These are phyloP conservation scores for Dendrobium huoshanense DNA, from an alignment of 106 monocot species.

Conservation along the genomic window DNA sequence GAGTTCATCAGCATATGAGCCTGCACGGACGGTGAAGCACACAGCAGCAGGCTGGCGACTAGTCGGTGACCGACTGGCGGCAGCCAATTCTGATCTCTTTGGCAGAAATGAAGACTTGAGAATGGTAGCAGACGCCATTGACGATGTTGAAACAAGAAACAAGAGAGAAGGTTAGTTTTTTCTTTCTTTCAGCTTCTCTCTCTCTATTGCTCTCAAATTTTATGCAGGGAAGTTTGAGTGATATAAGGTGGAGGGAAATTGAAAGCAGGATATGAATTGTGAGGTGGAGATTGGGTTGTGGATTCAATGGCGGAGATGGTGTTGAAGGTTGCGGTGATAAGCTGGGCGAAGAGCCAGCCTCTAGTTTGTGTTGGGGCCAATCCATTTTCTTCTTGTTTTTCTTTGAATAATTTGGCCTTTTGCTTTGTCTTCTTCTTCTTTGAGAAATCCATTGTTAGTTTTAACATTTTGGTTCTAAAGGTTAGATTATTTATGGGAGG, in stretches of 20 bases:
- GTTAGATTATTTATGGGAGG: too few species aligned
- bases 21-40: conserved; percentile 49
- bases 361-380: conserved; percentile 8
- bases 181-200: not conserved
- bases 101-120: conserved; percentile 96
- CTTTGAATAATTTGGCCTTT: not conserved
- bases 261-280: conserved; percentile 54
- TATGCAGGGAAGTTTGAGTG: not conserved
- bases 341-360: conserved; percentile 7
- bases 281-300: conserved; percentile 41
- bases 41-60: conserved; percentile 29
- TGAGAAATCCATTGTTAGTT: too few species aligned
- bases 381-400: not conserved
- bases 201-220: not conserved
- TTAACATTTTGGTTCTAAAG: too few species aligned
- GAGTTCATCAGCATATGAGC: conserved; percentile 76
- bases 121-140: conserved; percentile 82
- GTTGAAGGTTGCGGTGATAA: conserved; percentile 11
- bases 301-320: conserved; percentile 43
- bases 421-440: not conserved
- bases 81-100: conserved; percentile 60
- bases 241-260: conserved; percentile 19
- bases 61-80: conserved; percentile 11
- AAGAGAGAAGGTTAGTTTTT: not conserved
- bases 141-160: not conserved